A percentile compares a stretch with the other conserved stretches of the same genome.
phyloP scores from a whole-genome alignment of 495 filamentous ascomycete species.

The Penicillium paxilli region DNA sequence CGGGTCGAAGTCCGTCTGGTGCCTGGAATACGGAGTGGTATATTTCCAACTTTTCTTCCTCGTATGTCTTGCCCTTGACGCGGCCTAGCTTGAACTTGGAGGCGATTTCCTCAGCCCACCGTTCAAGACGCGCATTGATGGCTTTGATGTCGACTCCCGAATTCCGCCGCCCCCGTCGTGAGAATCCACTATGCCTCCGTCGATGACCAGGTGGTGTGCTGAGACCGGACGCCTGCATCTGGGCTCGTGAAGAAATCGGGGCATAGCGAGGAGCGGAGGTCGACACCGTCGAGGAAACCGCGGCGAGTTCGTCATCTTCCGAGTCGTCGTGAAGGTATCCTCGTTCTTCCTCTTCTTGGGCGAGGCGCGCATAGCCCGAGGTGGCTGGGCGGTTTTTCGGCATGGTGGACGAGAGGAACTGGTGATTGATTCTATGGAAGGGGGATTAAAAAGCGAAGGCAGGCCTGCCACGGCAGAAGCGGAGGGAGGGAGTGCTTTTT shows the following conservation, averaged over 20 bases:
- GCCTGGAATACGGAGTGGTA: conserved; percentile 96
- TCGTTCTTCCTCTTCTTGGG: conserved; percentile 79
- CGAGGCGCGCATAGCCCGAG: conserved; percentile 89
- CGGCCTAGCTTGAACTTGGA: conserved; percentile 90
- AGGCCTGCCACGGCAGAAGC: conserved; percentile 4
- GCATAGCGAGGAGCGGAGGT: conserved; percentile 70
- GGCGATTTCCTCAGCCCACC: conserved; percentile 98
- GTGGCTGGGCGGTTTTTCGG: conserved; percentile 66
- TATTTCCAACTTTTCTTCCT: conserved; percentile 91
- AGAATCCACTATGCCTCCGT: conserved; percentile 46
- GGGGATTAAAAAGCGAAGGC: conserved; percentile 10
- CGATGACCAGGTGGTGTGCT: conserved; percentile 41
- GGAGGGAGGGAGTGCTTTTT: background rate
- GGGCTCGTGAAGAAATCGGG: conserved; percentile 53
- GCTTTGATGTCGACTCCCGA: conserved; percentile 97
- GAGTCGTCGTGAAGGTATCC: conserved; percentile 64
- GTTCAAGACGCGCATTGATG: conserved; percentile 93
- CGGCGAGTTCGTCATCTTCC: conserved; percentile 62
- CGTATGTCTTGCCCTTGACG: conserved; percentile 70
- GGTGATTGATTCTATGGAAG: conserved; percentile 14
- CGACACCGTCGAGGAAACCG: conserved; percentile 58
- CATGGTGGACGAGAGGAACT: conserved; percentile 34
- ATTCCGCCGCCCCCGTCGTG: conserved; percentile 66
- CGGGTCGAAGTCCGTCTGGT: conserved; percentile 77
- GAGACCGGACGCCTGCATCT: conserved; percentile 46